A percentile compares a stretch with the other conserved stretches of the same genome.
Evolutionary conservation across 2,329 filamentous ascomycete genomes (phyloP).

Genomic region (Monosporascus sp.): DNA sequence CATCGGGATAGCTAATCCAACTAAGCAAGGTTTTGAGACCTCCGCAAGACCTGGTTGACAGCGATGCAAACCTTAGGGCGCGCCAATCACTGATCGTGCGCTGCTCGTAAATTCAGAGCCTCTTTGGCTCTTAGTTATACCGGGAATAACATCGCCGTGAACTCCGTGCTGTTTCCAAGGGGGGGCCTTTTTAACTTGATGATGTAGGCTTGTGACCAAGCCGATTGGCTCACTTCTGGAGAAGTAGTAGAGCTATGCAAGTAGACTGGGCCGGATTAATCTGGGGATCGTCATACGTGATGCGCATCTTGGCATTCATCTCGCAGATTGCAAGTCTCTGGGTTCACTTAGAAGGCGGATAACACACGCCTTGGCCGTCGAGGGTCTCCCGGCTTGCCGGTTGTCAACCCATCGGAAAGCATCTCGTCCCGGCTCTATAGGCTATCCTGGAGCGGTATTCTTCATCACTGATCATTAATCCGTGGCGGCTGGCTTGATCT

Average conservation of each 20-base stretch:
- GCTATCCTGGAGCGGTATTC: too few relatives aligned
- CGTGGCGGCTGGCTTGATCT: not conserved
- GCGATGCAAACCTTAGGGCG: not conserved
- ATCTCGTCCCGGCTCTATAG: too few relatives aligned
- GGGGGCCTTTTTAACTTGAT: too few relatives aligned
- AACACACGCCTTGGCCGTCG: not conserved
- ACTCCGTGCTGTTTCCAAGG: too few relatives aligned
- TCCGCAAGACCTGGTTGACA: not conserved
- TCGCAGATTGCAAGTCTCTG: not conserved
- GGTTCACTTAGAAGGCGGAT: not conserved
- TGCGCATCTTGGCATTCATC: constrained; percentile 18
- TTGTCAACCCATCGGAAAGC: not conserved
- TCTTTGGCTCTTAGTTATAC: not conserved
- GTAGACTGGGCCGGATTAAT: constrained; percentile 4
- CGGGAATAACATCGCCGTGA: not conserved
- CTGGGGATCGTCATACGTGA: constrained; percentile 5
- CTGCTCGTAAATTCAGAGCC: not conserved
- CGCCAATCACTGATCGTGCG: not conserved
- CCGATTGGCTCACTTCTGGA: not conserved
- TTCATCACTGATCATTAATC: not conserved
- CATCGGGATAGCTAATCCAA: not conserved
- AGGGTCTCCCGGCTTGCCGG: not conserved
- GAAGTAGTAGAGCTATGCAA: not conserved
- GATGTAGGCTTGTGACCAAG: not conserved
- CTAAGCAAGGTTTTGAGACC: not conserved